These are phyloP conservation scores for Podaxis sp. DNA, from an alignment of 768 basidiomycete genomes.

Conservation along the genomic window DNA sequence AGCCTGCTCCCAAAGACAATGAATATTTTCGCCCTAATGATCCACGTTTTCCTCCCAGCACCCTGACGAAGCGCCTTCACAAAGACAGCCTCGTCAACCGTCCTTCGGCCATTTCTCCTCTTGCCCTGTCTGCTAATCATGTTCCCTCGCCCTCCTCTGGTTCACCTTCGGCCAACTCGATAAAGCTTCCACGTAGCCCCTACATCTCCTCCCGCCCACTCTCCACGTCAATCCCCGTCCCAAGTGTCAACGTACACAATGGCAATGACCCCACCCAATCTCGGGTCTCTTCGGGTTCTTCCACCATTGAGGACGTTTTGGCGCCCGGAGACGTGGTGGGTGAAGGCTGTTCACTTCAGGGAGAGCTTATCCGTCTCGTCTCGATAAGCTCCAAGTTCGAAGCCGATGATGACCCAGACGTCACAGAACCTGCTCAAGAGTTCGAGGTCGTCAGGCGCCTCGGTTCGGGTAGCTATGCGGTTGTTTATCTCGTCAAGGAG, in stretches of 20 bases:
- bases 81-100: constrained; percentile 35
- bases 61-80: constrained; percentile 37
- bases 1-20: constrained; percentile 31
- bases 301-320: constrained; percentile 60
- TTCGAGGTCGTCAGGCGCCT: constrained; percentile 86
- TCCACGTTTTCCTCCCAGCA: constrained; percentile 23
- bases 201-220: constrained; percentile 37
- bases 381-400: constrained; percentile 39
- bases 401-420: constrained; percentile 31
- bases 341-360: constrained; percentile 64
- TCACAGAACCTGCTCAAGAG: constrained; percentile 54
- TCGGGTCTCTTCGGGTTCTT: constrained; percentile 39
- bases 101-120: constrained; percentile 25
- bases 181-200: constrained; percentile 37
- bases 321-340: constrained; percentile 73
- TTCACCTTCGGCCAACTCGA: constrained; percentile 35
- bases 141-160: constrained; percentile 35
- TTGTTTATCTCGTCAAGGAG: constrained; percentile 90
- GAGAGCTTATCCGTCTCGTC: constrained; percentile 62
- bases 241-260: constrained; percentile 24
- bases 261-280: constrained; percentile 30
- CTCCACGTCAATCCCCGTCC: constrained; percentile 29
- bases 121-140: constrained; percentile 32
- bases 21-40: constrained; percentile 47
- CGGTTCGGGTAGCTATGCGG: constrained; percentile 89